Evolutionary conservation across 169 alveolate genomes (phyloP).

Genomic region (Plasmodium coatneyi): DNA sequence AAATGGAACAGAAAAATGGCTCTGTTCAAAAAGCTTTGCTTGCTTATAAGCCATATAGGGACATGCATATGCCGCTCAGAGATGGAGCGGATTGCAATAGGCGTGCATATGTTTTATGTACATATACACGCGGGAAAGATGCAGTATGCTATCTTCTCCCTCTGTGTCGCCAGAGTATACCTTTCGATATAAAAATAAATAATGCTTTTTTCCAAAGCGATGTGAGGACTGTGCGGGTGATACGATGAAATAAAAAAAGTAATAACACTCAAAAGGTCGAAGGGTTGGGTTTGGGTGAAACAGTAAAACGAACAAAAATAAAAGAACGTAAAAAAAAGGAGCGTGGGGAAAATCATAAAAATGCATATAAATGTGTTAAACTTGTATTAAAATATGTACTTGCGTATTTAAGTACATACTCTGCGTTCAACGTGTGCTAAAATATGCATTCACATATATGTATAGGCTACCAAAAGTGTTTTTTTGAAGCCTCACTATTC

Average conservation of each 20-base stretch:
- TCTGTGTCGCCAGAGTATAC: not conserved
- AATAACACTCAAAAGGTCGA: not conserved
- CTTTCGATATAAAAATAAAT: not conserved
- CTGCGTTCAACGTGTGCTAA: not conserved
- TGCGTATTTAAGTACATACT: not conserved
- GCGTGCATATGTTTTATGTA: not conserved
- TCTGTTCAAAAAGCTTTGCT: not conserved
- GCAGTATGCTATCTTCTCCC: not conserved
- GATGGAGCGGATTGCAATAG: not conserved
- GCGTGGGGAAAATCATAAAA: not conserved
- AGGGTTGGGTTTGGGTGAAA: not conserved
- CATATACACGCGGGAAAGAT: not conserved
- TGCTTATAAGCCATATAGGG: not conserved
- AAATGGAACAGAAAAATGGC: not conserved
- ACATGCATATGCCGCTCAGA: not conserved
- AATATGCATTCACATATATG: not conserved
- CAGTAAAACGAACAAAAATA: not conserved
- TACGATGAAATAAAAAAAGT: not conserved
- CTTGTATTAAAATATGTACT: not conserved
- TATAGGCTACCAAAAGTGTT: not conserved
- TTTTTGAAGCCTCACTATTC: not conserved
- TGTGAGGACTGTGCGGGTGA: not conserved
- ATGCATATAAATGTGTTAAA: not conserved
- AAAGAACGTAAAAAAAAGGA: not conserved
- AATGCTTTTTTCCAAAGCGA: not conserved